These are phyloP conservation scores for Tetrahymena thermophila DNA, from an alignment of 73 alveolate species.

Conservation along the genomic window DNA sequence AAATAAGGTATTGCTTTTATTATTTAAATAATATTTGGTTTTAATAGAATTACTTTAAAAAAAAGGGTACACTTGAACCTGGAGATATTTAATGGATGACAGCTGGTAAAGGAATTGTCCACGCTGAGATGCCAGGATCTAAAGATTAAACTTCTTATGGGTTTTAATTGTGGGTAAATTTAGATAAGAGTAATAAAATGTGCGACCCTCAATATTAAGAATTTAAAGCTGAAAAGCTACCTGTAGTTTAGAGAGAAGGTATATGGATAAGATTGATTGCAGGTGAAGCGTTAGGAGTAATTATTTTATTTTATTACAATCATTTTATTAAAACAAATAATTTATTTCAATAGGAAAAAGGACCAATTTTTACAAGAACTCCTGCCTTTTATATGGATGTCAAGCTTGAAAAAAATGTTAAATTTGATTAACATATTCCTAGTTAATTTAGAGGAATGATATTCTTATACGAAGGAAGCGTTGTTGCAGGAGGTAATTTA, in stretches of 20 bases:
- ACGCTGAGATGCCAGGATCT: slow-evolving; percentile 86
- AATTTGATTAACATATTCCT: slow-evolving; percentile 52
- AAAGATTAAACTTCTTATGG: slow-evolving; percentile 55
- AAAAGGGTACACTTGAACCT: slow-evolving; percentile 48
- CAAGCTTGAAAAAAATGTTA: slow-evolving; percentile 36
- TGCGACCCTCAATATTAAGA: slow-evolving; percentile 80
- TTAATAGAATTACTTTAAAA: background rate
- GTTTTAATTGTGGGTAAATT: slow-evolving; percentile 77
- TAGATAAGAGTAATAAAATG: slow-evolving; percentile 52
- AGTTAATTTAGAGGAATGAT: slow-evolving; percentile 15
- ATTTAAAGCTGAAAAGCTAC: slow-evolving; percentile 25
- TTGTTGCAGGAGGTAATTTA: background rate
- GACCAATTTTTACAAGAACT: slow-evolving; percentile 78
- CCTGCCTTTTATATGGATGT: slow-evolving; percentile 76
- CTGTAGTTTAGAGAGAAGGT: slow-evolving; percentile 52
- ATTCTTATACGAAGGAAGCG: background rate
- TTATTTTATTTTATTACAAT: slow-evolving; percentile 51
- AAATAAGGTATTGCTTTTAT: background rate
- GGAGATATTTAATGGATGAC: slow-evolving; percentile 97
- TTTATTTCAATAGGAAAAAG: slow-evolving; percentile 46
- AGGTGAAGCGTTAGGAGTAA: slow-evolving; percentile 81
- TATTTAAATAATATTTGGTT: background rate
- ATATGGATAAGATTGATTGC: slow-evolving; percentile 65
- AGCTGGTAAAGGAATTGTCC: slow-evolving; percentile 92
- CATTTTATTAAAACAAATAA: slow-evolving; percentile 48